Percentiles rank a stretch among this genome's conserved stretches.
Evolutionary conservation across 2,329 filamentous ascomycete species (phyloP).

Genomic region (Pseudonectria foliicola): DNA sequence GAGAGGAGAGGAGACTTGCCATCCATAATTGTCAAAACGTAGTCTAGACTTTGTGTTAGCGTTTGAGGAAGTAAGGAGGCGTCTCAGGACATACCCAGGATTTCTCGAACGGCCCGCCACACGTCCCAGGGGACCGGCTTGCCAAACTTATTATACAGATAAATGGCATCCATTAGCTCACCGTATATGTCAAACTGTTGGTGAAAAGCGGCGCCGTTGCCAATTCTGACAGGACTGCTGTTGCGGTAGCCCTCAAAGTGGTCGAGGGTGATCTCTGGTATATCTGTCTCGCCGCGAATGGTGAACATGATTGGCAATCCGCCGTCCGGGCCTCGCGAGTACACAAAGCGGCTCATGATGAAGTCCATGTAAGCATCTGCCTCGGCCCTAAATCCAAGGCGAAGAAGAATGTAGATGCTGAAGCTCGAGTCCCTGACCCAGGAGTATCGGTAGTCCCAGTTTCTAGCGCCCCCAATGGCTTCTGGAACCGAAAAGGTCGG

Average conservation of each 20-base stretch:
- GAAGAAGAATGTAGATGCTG: conserved; percentile 69
- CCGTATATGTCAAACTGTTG: conserved; percentile 76
- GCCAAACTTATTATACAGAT: conserved; percentile 72
- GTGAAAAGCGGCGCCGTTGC: conserved; percentile 70
- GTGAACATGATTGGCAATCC: conserved; percentile 76
- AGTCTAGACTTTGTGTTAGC: conserved; percentile 38
- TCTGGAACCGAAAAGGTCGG: conserved; percentile 74
- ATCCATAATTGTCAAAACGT: conserved; percentile 60
- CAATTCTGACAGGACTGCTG: conserved; percentile 66
- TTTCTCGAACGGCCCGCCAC: conserved; percentile 63
- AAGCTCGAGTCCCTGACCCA: conserved; percentile 76
- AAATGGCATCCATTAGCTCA: conserved; percentile 70
- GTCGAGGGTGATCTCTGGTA: conserved; percentile 60
- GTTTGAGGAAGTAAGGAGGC: accelerated
- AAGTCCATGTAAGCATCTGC: conserved; percentile 74
- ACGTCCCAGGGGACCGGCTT: conserved; percentile 71
- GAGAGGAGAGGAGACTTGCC: conserved; percentile 27
- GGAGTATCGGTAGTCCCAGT: conserved; percentile 69
- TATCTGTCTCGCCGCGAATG: conserved; percentile 66
- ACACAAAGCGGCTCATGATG: conserved; percentile 63
- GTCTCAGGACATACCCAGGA: conserved; percentile 40
- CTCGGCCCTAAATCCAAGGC: conserved; percentile 68
- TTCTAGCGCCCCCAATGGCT: conserved; percentile 59
- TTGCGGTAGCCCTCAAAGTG: conserved; percentile 68
- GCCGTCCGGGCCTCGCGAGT: conserved; percentile 51